Evolutionary conservation across 768 basidiomycete genomes (phyloP).

Genomic region (Boletus reticulatus): DNA sequence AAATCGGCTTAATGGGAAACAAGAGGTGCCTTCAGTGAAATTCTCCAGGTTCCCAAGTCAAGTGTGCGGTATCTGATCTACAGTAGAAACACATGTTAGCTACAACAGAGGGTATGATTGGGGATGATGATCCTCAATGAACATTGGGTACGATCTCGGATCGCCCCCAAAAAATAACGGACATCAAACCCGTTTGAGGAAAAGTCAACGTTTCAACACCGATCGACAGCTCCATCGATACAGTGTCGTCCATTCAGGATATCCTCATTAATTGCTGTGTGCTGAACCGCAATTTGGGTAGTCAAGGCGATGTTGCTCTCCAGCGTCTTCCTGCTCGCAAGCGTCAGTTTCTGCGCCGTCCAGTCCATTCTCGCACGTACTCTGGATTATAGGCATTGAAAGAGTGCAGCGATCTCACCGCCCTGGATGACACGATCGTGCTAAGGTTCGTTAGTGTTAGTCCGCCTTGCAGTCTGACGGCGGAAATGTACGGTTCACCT

Average conservation of each 20-base stretch:
- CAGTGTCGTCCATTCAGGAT: neutral
- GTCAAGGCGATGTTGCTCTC: conserved; percentile 3
- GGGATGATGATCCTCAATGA: no score
- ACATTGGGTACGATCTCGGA: neutral
- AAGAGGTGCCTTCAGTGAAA: no score
- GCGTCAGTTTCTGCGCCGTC: neutral
- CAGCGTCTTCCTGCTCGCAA: neutral
- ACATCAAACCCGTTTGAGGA: neutral
- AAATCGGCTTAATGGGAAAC: no score
- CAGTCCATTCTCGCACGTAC: neutral
- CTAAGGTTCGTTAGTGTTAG: conserved; percentile 1
- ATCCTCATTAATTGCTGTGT: no score
- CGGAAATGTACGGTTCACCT: conserved; percentile 2
- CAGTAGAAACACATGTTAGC: neutral
- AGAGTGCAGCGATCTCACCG: conserved; percentile 9
- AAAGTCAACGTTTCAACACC: neutral
- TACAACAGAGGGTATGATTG: neutral
- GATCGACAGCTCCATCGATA: neutral
- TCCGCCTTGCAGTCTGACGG: neutral
- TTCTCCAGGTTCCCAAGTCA: no score
- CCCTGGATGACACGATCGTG: conserved; percentile 7
- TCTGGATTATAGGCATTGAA: neutral
- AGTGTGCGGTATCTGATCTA: neutral
- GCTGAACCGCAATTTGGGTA: conserved; percentile 5
- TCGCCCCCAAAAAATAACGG: neutral